Percentiles rank a stretch among this genome's conserved stretches.
Conservation (phyloP, 202 grass and related monocot genomes). For the Schoenoplectus triqueter region DNA sequence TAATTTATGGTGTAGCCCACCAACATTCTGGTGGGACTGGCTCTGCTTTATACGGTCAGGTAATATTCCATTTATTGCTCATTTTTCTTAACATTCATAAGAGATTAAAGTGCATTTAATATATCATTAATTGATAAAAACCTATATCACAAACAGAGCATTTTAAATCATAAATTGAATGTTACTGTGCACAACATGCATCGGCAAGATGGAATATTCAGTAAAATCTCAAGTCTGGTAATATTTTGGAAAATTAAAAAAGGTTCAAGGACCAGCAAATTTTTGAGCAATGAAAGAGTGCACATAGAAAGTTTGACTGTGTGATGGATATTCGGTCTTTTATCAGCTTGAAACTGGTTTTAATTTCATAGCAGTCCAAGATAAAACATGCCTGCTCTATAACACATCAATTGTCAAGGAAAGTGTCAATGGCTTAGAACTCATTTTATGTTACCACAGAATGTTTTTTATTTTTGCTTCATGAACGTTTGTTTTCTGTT, state of each 20-base stretch:
- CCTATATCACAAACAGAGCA: neutral
- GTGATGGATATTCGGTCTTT: neutral
- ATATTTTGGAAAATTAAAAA: neutral
- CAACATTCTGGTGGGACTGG: slow-evolving; percentile 70
- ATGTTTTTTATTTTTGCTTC: neutral
- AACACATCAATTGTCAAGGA: neutral
- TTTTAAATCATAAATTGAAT: neutral
- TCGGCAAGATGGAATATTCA: neutral
- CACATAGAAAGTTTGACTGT: neutral
- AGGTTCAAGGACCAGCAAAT: neutral
- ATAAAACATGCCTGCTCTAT: neutral
- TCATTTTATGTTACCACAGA: neutral
- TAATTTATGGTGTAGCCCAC: slow-evolving; percentile 75
- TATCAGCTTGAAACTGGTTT: neutral
- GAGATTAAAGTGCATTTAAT: neutral
- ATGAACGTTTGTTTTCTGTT: neutral
- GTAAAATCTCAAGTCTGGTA: slow-evolving; percentile 9
- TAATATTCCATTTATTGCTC: slow-evolving; percentile 25
- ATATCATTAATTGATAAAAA: neutral
- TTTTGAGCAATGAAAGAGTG: neutral
- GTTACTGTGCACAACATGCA: neutral
- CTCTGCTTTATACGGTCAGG: slow-evolving; percentile 66
- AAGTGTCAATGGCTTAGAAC: neutral
- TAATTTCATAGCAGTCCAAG: neutral
- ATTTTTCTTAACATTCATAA: neutral